Evolutionary conservation across 75 land plant genomes (phyloP), one percentile per base, ranked within the genome.

Genomic region (Pinus taeda): DNA sequence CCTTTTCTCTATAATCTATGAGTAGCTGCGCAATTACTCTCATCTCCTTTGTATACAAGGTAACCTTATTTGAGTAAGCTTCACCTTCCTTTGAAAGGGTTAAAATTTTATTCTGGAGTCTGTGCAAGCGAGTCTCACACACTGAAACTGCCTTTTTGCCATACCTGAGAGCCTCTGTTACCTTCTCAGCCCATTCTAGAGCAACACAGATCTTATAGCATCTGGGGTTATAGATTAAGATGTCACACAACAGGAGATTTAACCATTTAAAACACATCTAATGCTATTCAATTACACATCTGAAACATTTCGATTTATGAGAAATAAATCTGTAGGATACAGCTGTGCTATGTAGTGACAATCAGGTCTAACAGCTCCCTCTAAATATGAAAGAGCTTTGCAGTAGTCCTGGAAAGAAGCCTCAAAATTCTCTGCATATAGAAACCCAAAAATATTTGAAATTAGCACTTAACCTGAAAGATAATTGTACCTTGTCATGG

Each of bases 191-290:
- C 30, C 91, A 76, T 74, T 94, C 93, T 33, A 93, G 74, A 56
- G 94, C 91, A 72, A 94, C 78, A 64, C 90, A 90, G 60, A 97
- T 85, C 65, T 91, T 85, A 79, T 91, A 94, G 74, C 90, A 86
- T 85, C 98, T 97, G 69, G 57, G 58, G 17, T 63, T 26, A 26
- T 26, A 26, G 26, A 26, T 26, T 26, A 26, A 26, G 26, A 26
- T 26, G 26, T 26, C 26, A 26, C 26, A 26, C 26, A 26, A 26
- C 26, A 26, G 26, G 26, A 26, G 26, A 26, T 26, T 26, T 26
- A 26, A 0, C 26, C 26, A 26, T 26, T 26, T 26, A 26, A 26
- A 26, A 26, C 26, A 26, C 26, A 26, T 26, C 26, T 26, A 26
- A 26, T 26, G 26, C 26, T 26, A 26, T 26, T 26, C 26, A 26